Base-by-base conservation (phyloP, 371 early-diverging fungal species). In the Syncephalastrum sp. region DNA sequence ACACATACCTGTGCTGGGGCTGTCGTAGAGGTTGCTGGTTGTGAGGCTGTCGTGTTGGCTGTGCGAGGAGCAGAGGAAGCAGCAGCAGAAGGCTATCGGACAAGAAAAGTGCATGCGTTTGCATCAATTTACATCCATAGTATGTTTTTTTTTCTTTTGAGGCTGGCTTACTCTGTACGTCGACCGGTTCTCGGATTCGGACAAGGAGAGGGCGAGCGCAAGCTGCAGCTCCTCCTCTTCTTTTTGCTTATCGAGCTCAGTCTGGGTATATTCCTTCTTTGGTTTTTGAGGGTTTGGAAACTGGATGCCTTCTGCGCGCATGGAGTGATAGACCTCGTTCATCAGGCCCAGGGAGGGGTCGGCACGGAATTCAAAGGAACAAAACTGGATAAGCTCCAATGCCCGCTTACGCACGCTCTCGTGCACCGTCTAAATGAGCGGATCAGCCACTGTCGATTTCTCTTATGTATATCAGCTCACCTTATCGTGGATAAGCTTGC, bases 191-290 rank as follows among this genome's bases (percentile, higher is more conserved):
- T 86, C 81, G 47, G 78, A 81, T 55, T 85, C 87, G 13, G 92
- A 93, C 53, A 94, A 75, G 5, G 95, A 96, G 47, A 97, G 69
- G 3, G 95, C 96, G 62, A 97, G 68, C 8, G 96, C 96, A 54
- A 95, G 70, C 69, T 96, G 91, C 51, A 94, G 70, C 33, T 69
- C 69, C 15, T 69, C 69, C 41, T 69, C 69, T 45, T 97, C 97
- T 60, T 91, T 90, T 63, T 89, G 86, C 60, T 84, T 87, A 47
- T 87, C 87, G 23, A 86, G 59, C 43, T 88, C 88, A 38, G 80
- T 78, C 79, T 83, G 65, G 54, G 81, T 88, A 29, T 84, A 82
- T 51, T 88, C 82, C 61, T 86, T 91, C 68, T 88, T 87, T 54
- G 87, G 87, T 59, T 87, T 88, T 64, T 93, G 91, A 38, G 92